Evolutionary conservation across 768 basidiomycete genomes (phyloP).

Genomic region (Sarcomyxa edulis): DNA sequence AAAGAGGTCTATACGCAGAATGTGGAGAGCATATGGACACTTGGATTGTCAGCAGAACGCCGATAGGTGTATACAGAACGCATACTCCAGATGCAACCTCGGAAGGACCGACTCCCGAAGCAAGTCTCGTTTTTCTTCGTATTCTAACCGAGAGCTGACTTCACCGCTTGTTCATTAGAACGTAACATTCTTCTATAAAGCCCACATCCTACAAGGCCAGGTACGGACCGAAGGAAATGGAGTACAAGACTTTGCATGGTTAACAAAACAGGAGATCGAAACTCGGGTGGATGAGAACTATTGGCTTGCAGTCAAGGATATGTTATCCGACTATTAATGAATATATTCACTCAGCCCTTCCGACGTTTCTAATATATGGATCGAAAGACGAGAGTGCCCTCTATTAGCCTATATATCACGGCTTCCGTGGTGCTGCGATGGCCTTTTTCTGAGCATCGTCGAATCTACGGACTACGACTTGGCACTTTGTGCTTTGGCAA

Average conservation of each 20-base stretch:
- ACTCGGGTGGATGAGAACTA: conserved; percentile 61
- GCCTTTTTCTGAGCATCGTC: conserved; percentile 83
- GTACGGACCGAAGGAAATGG: conserved; percentile 50
- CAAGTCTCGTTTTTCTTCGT: conserved; percentile 14
- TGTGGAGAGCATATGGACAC: conserved; percentile 85
- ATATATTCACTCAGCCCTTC: conserved; percentile 14
- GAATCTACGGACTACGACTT: conserved; percentile 82
- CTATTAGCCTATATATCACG: conserved; percentile 3
- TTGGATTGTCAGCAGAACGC: conserved; percentile 90
- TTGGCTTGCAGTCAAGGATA: conserved; percentile 75
- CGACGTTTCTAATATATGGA: conserved; percentile 4
- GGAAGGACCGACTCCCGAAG: conserved; percentile 28
- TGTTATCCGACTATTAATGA: conserved; percentile 64
- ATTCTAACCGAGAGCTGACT: not conserved
- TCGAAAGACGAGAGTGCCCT: conserved; percentile 1
- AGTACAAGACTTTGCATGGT: conserved; percentile 83
- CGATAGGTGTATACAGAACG: conserved; percentile 74
- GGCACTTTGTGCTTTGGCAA: conserved; percentile 85
- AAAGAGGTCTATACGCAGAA: conserved; percentile 60
- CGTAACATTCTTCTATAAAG: conserved; percentile 87
- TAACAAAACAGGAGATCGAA: conserved; percentile 88
- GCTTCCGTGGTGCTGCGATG: conserved; percentile 45
- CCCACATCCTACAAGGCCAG: conserved; percentile 88
- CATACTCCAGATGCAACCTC: conserved; percentile 22
- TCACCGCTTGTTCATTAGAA: conserved; percentile 36